Conservation (phyloP, 371 early-diverging fungal genomes). For the Blakeslea trispora region DNA sequence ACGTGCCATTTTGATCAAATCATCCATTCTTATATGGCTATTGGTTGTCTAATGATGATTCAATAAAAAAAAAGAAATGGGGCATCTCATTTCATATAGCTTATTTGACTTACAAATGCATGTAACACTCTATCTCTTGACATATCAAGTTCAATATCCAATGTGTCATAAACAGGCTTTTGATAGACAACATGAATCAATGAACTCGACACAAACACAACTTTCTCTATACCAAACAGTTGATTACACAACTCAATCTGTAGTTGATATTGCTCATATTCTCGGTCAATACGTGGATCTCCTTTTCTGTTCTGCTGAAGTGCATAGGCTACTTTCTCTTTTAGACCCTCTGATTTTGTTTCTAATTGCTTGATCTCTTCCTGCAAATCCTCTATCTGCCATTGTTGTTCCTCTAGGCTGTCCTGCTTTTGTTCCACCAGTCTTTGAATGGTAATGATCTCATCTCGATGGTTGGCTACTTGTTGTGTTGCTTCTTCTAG, state of each 20-base stretch:
- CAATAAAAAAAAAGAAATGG: neutral
- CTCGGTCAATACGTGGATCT: constrained; percentile 5
- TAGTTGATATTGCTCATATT: constrained; percentile 5
- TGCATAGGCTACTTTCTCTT: neutral
- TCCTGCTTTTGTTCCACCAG: constrained; percentile 10
- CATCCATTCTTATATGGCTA: constrained; percentile 8
- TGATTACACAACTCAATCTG: constrained; percentile 5
- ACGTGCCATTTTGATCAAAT: constrained; percentile 8
- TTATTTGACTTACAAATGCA: constrained; percentile 1
- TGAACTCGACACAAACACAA: constrained; percentile 10
- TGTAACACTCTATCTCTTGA: neutral
- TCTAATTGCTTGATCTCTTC: constrained; percentile 1
- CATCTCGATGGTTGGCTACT: constrained; percentile 4
- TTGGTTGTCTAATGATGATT: constrained; percentile 7
- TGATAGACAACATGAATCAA: neutral
- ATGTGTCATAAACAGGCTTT: neutral
- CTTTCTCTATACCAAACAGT: constrained; percentile 8
- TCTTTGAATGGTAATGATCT: neutral
- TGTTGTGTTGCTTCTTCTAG: constrained; percentile 16
- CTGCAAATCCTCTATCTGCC: constrained; percentile 11
- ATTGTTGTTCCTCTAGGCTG: constrained; percentile 7
- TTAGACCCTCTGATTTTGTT: neutral
- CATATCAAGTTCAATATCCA: constrained; percentile 10
- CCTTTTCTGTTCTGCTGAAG: neutral
- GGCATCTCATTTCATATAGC: too few species aligned